Percentiles rank a stretch among this genome's conserved stretches.
phyloP scores from a whole-genome alignment of 2,329 filamentous ascomycete species.

The Monosporascus sp. region DNA sequence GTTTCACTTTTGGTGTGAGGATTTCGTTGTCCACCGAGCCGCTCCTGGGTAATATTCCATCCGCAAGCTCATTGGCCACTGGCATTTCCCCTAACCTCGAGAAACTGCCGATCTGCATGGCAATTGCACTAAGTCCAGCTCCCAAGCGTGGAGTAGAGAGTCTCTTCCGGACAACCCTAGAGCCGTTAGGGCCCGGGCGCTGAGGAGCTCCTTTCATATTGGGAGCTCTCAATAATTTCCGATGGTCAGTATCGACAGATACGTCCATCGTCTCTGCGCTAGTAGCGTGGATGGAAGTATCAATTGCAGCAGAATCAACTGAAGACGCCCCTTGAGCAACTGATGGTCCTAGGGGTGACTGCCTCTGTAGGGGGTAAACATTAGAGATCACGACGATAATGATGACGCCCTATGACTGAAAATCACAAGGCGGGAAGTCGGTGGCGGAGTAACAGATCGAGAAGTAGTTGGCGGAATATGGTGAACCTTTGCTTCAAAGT shows the following conservation, averaged over 20 bases:
- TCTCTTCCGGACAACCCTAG: conserved; percentile 14
- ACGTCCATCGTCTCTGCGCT: background rate
- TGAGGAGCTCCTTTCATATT: conserved; percentile 14
- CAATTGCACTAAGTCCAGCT: conserved; percentile 14
- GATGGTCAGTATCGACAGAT: background rate
- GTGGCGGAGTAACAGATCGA: no score
- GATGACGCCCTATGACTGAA: background rate
- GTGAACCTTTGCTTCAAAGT: no score
- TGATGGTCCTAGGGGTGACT: background rate
- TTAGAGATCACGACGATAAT: background rate
- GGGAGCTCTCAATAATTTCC: background rate
- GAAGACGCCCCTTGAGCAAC: background rate
- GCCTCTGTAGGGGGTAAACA: background rate
- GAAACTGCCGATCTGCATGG: background rate
- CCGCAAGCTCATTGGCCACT: background rate
- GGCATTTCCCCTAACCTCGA: background rate
- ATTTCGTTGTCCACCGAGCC: background rate
- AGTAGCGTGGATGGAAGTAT: background rate
- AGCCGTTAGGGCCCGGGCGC: conserved; percentile 15
- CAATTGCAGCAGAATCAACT: background rate
- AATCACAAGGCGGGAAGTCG: no score
- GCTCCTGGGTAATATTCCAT: background rate
- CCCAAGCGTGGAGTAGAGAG: conserved; percentile 17
- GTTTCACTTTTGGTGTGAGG: background rate
- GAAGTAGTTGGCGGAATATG: no score